phyloP scores from a whole-genome alignment of 139 green algal species.

The Coelastrella sp. region DNA sequence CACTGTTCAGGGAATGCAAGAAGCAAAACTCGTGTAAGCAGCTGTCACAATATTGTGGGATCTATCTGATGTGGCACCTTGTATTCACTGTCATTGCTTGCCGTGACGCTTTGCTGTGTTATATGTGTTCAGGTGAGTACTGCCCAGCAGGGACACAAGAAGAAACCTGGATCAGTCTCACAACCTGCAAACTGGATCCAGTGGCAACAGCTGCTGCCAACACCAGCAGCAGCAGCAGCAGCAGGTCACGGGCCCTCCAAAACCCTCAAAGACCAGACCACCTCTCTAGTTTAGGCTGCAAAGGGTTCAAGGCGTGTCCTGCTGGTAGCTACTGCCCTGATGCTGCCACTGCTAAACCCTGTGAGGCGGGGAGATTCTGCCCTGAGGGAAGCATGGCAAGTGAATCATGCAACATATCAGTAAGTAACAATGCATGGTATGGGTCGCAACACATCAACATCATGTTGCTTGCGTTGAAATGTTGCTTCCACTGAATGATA shows the following conservation, averaged over 20 bases:
- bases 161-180: conserved; percentile 3
- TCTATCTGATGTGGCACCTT: neutral
- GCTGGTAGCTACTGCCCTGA: conserved; percentile 13
- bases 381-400: neutral
- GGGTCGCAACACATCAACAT: neutral
- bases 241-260: neutral
- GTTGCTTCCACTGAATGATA: no score
- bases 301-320: conserved; percentile 17
- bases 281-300: no score
- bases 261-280: neutral
- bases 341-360: neutral
- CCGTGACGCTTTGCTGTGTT: neutral
- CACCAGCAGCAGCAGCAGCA: neutral
- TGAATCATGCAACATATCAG: conserved; percentile 38
- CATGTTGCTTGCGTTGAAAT: no score
- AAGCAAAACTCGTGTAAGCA: no score
- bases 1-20: no score
- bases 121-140: conserved; percentile 8
- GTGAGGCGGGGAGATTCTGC: conserved; percentile 17
- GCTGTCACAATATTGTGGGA: neutral
- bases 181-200: neutral
- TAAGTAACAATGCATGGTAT: no score
- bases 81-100: neutral
- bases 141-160: conserved; percentile 16
- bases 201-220: neutral